Evolutionary conservation across 148 eudicot genomes (phyloP).

Genomic region (Suaeda aralocaspica): DNA sequence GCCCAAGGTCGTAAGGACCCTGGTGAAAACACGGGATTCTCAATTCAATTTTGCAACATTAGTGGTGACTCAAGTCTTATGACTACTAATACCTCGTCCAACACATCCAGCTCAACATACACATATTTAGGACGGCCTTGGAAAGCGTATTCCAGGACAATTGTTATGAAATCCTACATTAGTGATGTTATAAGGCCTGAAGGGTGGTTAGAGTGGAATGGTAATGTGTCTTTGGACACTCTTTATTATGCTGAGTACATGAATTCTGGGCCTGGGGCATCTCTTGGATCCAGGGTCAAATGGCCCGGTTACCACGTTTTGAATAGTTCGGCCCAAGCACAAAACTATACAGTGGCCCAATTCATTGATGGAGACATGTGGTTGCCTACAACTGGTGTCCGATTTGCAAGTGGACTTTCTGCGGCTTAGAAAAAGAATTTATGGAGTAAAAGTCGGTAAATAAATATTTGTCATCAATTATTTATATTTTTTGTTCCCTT

Average conservation of each 20-base stretch:
- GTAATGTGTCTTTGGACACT: constrained; percentile 49
- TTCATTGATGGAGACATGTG: constrained; percentile 67
- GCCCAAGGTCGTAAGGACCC: constrained; percentile 81
- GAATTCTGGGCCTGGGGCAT: constrained; percentile 74
- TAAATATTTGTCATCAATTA: background rate
- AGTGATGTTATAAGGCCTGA: constrained; percentile 45
- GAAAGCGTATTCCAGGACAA: constrained; percentile 66
- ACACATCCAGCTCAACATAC: constrained; percentile 20
- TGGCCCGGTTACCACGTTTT: constrained; percentile 72
- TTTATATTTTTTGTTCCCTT: too few species aligned
- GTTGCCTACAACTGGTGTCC: constrained; percentile 62
- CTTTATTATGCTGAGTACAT: constrained; percentile 65
- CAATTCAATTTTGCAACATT: constrained; percentile 68
- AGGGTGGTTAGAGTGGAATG: constrained; percentile 93
- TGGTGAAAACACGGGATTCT: constrained; percentile 57
- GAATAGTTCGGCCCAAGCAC: constrained; percentile 47
- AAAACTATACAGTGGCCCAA: constrained; percentile 57
- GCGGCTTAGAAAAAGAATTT: constrained; percentile 7
- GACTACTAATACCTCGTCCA: background rate
- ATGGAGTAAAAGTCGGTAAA: too few species aligned
- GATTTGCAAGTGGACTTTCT: constrained; percentile 29
- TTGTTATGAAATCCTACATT: constrained; percentile 67
- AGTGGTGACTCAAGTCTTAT: constrained; percentile 48
- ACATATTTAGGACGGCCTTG: constrained; percentile 88
- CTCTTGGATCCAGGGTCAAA: constrained; percentile 41